These are phyloP conservation scores for Phaeosphaeriaceae sp. DNA, from an alignment of 2,329 filamentous ascomycete genomes.

Conservation along the genomic window DNA sequence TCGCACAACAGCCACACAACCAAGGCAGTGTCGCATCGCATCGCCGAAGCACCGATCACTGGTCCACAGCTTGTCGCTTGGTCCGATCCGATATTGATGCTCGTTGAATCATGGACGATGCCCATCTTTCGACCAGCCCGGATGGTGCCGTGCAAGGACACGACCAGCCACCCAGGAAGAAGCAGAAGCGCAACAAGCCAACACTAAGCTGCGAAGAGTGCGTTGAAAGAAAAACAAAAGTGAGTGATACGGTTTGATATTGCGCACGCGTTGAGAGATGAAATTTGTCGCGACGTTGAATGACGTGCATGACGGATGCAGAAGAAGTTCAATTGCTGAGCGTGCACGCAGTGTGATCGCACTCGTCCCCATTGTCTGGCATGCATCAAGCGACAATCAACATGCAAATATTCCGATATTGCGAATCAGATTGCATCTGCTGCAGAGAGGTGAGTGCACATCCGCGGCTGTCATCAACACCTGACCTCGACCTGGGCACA, in stretches of 20 bases:
- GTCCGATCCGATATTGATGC: too few species aligned
- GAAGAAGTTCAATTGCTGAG: slow-evolving; percentile 18
- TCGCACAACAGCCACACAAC: slow-evolving; percentile 26
- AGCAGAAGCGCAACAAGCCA: slow-evolving; percentile 85
- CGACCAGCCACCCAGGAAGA: slow-evolving; percentile 64
- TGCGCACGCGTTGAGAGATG: background rate
- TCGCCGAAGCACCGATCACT: background rate
- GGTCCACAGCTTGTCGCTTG: background rate
- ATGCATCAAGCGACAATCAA: slow-evolving; percentile 79
- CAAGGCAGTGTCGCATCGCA: slow-evolving; percentile 13
- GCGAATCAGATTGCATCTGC: slow-evolving; percentile 71
- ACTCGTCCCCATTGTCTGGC: slow-evolving; percentile 64
- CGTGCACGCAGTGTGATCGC: slow-evolving; percentile 70
- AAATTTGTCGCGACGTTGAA: background rate
- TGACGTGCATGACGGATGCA: slow-evolving; percentile 1
- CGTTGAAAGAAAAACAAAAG: slow-evolving; percentile 84
- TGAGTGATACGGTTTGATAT: slow-evolving; percentile 46
- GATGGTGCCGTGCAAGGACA: slow-evolving; percentile 21
- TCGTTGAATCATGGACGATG: slow-evolving; percentile 18
- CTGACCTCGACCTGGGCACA: slow-evolving; percentile 16
- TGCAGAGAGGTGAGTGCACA: slow-evolving; percentile 63
- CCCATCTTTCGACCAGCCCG: slow-evolving; percentile 29
- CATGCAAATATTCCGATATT: slow-evolving; percentile 77
- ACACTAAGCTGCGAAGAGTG: slow-evolving; percentile 81
- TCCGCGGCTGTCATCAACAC: background rate